Evolutionary conservation across 306 rosid genomes (phyloP).

Genomic region (Alnus rubra): DNA sequence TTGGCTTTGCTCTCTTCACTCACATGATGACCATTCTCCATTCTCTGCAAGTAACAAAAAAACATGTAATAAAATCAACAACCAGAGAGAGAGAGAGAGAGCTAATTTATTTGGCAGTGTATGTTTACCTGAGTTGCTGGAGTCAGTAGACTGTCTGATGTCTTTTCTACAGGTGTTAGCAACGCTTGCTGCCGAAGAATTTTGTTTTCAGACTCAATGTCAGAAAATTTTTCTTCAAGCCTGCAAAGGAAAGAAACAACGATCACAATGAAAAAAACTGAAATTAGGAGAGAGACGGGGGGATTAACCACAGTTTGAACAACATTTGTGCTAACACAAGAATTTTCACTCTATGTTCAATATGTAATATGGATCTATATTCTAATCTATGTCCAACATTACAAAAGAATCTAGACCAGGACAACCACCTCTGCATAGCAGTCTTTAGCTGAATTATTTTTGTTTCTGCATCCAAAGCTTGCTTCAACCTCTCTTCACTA

Average conservation of each 20-base stretch:
- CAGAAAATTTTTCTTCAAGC: constrained; percentile 89
- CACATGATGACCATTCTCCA: constrained; percentile 82
- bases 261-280: constrained; percentile 27
- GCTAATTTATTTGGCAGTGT: constrained; percentile 15
- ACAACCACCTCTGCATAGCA: constrained; percentile 81
- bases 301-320: background rate
- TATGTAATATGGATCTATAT: constrained; percentile 10
- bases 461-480: constrained; percentile 92
- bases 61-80: constrained; percentile 2
- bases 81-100: constrained; percentile 1
- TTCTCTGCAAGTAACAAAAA: constrained; percentile 50
- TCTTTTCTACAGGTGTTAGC: constrained; percentile 58
- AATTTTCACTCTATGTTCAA: background rate
- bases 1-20: constrained; percentile 56
- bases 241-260: constrained; percentile 44
- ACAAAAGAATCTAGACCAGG: constrained; percentile 28
- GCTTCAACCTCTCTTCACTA: constrained; percentile 95
- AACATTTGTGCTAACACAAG: background rate
- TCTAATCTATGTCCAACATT: constrained; percentile 18
- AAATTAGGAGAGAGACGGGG: background rate
- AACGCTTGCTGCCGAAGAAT: constrained; percentile 76
- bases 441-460: constrained; percentile 91
- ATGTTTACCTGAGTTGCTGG: constrained; percentile 57
- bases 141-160: constrained; percentile 61
- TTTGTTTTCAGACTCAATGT: constrained; percentile 83